Conservation (phyloP, 108 stramenopile species). For the Stephanodiscus minutulus region DNA sequence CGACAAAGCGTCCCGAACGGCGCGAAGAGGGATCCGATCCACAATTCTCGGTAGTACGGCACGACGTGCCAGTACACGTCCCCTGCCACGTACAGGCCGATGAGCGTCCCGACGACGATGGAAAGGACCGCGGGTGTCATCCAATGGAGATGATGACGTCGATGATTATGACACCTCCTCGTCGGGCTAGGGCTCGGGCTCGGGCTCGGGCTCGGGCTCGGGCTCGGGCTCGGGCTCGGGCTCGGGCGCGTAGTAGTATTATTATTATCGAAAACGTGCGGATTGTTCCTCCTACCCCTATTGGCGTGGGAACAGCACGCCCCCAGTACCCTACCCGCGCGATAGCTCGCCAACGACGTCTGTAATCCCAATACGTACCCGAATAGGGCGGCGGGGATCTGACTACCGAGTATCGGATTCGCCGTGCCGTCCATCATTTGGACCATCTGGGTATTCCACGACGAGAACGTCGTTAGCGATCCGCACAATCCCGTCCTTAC, state of each 20-base stretch:
- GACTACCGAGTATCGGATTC: conserved; percentile 56
- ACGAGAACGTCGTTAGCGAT: conserved; percentile 73
- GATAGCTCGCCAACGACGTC: conserved; percentile 47
- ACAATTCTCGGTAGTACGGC: conserved; percentile 63
- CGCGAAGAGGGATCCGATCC: conserved; percentile 51
- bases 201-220: too few species aligned
- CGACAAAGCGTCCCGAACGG: conserved; percentile 66
- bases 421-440: conserved; percentile 71
- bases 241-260: too few species aligned
- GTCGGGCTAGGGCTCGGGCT: conserved; percentile 5
- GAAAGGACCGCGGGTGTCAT: conserved; percentile 20
- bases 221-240: too few species aligned
- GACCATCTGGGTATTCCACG: conserved; percentile 88
- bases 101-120: conserved; percentile 21
- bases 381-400: conserved; percentile 61
- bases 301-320: conserved; percentile 29
- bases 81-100: conserved; percentile 54
- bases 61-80: conserved; percentile 48
- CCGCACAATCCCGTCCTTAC: conserved; percentile 73
- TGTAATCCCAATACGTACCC: conserved; percentile 74
- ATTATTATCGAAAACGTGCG: conserved; percentile 30
- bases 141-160: conserved; percentile 20
- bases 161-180: neutral
- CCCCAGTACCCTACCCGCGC: conserved; percentile 50
- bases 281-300: conserved; percentile 41